Base-by-base conservation (phyloP, 2,329 filamentous ascomycete genomes). In the Aspergillus awamori region DNA sequence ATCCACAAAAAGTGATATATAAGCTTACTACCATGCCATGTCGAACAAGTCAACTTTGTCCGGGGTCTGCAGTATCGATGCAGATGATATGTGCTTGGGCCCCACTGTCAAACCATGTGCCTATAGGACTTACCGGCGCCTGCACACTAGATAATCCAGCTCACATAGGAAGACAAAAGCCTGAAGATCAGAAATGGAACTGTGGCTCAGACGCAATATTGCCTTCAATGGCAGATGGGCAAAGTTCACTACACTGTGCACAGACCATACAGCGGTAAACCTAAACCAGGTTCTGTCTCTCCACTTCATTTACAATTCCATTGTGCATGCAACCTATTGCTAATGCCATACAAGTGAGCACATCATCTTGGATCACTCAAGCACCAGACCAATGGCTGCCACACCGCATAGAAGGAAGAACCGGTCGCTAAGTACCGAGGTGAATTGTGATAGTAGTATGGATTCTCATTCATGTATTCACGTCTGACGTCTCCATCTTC, bases 131-230 rank as follows among this genome's bases (percentile, higher is more conserved):
- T 58, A 59, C 22, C 54, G 55, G 30, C 60, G 53, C 57, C 64
- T 67, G 64, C 61, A 63, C 54, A 52, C 47, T 56, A 47, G 53
- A 57, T 66, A 65, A 62, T 51, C 63, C 63, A 63, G 64, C 57
- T 58, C 33, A 52, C 60, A 55, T 61, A 45, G 28, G 49, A 63
- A 62, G 65, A 49, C n/a, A 58, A 57, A 62, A 64, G 63, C 59
- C 58, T 54, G 63, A 60, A 28, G 41, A 56, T 22, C 48, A 33
- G 47, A n/a, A 28, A 17, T 51, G 33, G 52, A 36, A 17, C n/a
- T 38, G 15, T 38, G 22, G 38, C 24, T 30, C 38, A 36, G 47
- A 52, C 56, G 53, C 58, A 57, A 33, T 38, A 51, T 51, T 43
- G 15, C 33, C 51, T 53, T 39, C 53, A 57, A 33, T 56, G 41